phyloP scores from a whole-genome alignment of 495 filamentous ascomycete species.

The Glonium stellatum region DNA sequence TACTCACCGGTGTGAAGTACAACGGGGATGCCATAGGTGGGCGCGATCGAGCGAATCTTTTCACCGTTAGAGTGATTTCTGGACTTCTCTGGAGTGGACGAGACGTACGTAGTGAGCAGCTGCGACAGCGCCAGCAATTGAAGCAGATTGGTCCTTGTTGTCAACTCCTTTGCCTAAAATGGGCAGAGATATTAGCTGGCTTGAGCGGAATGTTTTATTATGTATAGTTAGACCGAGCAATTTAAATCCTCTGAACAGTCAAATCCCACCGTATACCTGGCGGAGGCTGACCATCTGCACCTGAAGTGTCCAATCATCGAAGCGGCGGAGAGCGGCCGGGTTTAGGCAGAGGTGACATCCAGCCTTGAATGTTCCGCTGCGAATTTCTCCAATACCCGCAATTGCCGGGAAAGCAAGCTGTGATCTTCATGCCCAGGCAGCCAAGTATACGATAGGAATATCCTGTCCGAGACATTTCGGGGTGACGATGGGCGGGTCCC shows the following conservation, averaged over 20 bases:
- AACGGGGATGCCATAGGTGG: constrained; percentile 77
- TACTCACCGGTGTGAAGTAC: constrained; percentile 73
- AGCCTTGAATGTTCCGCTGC: too few relatives aligned
- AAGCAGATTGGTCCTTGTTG: constrained; percentile 79
- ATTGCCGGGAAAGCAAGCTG: constrained; percentile 90
- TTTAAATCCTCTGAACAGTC: neutral
- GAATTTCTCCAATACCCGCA: too few relatives aligned
- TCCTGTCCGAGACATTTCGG: neutral
- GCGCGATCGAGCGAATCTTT: constrained; percentile 72
- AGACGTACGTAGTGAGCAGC: constrained; percentile 65
- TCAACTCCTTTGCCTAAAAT: constrained; percentile 52
- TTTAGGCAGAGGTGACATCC: too few relatives aligned
- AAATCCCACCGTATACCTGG: neutral
- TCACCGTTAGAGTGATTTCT: neutral
- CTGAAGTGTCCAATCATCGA: too few relatives aligned
- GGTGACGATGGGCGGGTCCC: too few relatives aligned
- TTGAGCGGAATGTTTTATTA: neutral
- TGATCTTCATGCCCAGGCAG: neutral
- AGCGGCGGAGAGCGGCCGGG: too few relatives aligned
- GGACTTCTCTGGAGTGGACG: neutral
- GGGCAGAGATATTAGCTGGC: neutral
- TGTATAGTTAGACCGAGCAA: neutral
- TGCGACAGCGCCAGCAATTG: constrained; percentile 78
- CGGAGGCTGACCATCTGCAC: neutral
- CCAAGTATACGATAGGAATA: neutral